A percentile compares a stretch with the other conserved stretches of the same genome.
Conservation (phyloP, 2,329 filamentous ascomycete species). For the Zymoseptoria ardabiliae region DNA sequence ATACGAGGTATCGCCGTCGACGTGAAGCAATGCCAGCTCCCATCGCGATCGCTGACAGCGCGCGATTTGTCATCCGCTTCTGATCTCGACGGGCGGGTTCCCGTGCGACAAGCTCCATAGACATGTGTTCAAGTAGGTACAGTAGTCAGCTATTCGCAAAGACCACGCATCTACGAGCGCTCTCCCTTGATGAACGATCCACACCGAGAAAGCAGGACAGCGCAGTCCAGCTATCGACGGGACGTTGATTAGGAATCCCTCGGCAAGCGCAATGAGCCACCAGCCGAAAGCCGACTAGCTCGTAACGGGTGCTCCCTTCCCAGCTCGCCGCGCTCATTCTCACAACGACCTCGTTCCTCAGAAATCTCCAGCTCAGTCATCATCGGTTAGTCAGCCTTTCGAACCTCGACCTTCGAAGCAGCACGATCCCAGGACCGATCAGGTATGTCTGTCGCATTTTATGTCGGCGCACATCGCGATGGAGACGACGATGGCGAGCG, state of each 20-base stretch:
- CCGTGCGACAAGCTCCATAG: no score
- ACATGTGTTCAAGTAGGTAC: no score
- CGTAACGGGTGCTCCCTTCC: not conserved
- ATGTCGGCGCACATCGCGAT: not conserved
- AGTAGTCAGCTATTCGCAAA: no score
- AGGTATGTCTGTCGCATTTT: not conserved
- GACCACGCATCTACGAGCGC: no score
- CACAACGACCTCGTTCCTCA: not conserved
- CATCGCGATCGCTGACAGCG: no score
- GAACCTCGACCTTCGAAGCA: not conserved
- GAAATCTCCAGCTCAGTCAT: not conserved
- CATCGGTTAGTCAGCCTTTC: not conserved
- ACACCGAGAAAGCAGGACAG: not conserved
- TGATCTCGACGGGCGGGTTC: no score
- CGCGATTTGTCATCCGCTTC: no score
- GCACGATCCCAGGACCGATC: not conserved
- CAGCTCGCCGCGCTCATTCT: no score
- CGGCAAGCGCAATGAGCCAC: no score
- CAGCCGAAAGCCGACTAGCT: not conserved
- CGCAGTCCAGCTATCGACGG: not conserved
- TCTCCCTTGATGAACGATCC: no score
- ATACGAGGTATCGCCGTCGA: no score
- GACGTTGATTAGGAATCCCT: not conserved
- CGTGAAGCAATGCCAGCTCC: no score
- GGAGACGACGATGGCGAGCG: not conserved